Base-by-base conservation (phyloP, 768 basidiomycete species). In the Boletales sp. region DNA sequence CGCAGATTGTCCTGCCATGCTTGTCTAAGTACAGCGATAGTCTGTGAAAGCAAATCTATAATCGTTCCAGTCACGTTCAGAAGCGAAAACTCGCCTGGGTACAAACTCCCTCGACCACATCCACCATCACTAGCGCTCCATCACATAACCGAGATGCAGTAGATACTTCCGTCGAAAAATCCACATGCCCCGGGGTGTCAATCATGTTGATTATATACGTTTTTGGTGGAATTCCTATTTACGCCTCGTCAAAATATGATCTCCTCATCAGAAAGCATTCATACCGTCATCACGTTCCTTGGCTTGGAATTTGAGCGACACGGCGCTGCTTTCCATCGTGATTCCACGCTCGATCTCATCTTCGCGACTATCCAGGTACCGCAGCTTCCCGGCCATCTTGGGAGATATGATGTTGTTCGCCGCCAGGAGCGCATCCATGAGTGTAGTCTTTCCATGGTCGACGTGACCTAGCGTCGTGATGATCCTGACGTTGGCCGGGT, bases 271-370 rank as follows among this genome's bases (percentile, higher is more conserved):
- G 37, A 39, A 40, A 35, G 34, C n/a, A 25, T 46, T 70, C 80
- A 54, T 66, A 89, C 90, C 84, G 69, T 78, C 84, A 34, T 77
- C 67, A 45, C 72, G 74, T 34, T 84, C 83, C 70, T 83, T 77
- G 49, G 91, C 89, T 55, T 89, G 86, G 62, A 96, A 99, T 54
- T 83, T 80, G 47, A 97, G 73, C 5, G 90, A 93, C 7, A 98
- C 87, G 0, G 96, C 94, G 66, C 90, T 94, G 56, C 90, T 92
- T 70, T 99, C 94, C 96, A 99, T 98, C 0, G 96, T 98, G 53
- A 99, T 99, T 3, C 96, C 96, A 44, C 96, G 75, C 70, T 98
- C 87, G 61, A 97, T 94, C 63, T 99, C 96, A 60, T 98, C 96
- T 65, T 97, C 94, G 57, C 96, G 78, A 51, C 87, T 91, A 65